Evolutionary conservation across 2,329 filamentous ascomycete species (phyloP).

Genomic region (Hortaea werneckii): DNA sequence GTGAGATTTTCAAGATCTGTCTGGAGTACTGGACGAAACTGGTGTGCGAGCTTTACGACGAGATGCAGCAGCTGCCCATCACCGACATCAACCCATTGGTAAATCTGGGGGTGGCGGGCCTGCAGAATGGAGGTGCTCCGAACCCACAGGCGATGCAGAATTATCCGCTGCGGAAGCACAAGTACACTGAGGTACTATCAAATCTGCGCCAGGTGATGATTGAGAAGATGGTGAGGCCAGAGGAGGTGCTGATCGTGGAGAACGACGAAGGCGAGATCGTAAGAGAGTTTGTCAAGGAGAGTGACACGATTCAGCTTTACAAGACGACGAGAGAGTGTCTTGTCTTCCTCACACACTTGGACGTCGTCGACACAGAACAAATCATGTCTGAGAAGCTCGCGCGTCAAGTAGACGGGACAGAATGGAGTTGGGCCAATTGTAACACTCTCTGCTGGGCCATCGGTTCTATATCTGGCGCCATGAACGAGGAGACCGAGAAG

Average conservation of each 20-base stretch:
- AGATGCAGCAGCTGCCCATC: slow-evolving; percentile 94
- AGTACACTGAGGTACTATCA: slow-evolving; percentile 87
- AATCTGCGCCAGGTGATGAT: slow-evolving; percentile 98
- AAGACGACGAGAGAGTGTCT: slow-evolving; percentile 97
- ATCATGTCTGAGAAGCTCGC: slow-evolving; percentile 99
- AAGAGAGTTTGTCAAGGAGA: slow-evolving; percentile 97
- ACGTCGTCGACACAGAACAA: slow-evolving; percentile 92
- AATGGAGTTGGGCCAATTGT: slow-evolving; percentile 99
- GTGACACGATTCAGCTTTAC: slow-evolving; percentile 96
- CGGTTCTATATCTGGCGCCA: slow-evolving; percentile 93
- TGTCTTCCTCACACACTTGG: slow-evolving; percentile 92
- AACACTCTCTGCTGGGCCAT: slow-evolving; percentile 99
- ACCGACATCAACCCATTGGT: slow-evolving; percentile 86
- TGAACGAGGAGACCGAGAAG: slow-evolving; percentile 99
- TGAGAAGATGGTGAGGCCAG: slow-evolving; percentile 97
- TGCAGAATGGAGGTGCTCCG: slow-evolving; percentile 71
- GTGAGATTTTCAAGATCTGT: slow-evolving; percentile 99
- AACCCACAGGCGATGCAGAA: slow-evolving; percentile 77
- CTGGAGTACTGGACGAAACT: slow-evolving; percentile 99
- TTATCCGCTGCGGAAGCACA: slow-evolving; percentile 93
- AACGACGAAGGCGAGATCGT: slow-evolving; percentile 99
- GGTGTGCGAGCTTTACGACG: slow-evolving; percentile 94
- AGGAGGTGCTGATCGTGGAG: slow-evolving; percentile 98
- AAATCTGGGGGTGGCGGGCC: slow-evolving; percentile 59
- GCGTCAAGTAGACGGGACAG: slow-evolving; percentile 84